Evolutionary conservation across 2,329 filamentous ascomycete genomes (phyloP), one percentile per base, ranked within the genome.

Genomic region (Ramichloridium luteum): DNA sequence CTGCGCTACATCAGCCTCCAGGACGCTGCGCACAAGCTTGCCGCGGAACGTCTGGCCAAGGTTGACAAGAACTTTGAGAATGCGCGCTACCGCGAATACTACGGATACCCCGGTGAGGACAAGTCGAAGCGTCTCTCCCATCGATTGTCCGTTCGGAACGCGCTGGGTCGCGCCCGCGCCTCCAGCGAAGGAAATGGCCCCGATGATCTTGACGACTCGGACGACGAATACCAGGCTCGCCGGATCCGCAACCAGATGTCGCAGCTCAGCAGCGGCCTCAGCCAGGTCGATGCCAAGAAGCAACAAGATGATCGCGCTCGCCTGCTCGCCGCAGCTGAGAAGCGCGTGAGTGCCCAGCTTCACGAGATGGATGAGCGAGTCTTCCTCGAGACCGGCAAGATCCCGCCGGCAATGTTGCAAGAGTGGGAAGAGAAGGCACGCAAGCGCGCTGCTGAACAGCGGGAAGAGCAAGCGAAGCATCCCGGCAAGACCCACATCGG

Each of bases 1-100:
- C 49, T 65, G 51, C 55, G 55, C 16, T 66, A 66, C 37, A 61
- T 74, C 40, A 78, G 74, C 39, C 65, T 94, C 2, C 84, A 94
- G 51, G 84, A 93, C 48, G 78, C 80, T 4, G 88, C 88, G 1
- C 84, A 90, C 48, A 85, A 77, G 48, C 71, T 90, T 33, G 86
- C 88, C 0, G 76, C 86, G 35, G 81, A 92, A 53, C 75, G 85
- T 20, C 63, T 94, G 14, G 73, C 81, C 4, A 88, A 79, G 51
- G 73, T 94, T 37, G 74, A 88, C 25, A 70, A 80, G 35, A 77
- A 86, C 31, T 67, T 73, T 39, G 54, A 55, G 25, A 67, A 67
- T 35, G 65, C 70, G 4, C 72, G 75, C 2, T 80, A 78, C 42
- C 72, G 81, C 25, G 74, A 80, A 27, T 85, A 93, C 54, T 93